Evolutionary conservation across 805 yeast species (phyloP).

Genomic region (Debaryomyces maramus): DNA sequence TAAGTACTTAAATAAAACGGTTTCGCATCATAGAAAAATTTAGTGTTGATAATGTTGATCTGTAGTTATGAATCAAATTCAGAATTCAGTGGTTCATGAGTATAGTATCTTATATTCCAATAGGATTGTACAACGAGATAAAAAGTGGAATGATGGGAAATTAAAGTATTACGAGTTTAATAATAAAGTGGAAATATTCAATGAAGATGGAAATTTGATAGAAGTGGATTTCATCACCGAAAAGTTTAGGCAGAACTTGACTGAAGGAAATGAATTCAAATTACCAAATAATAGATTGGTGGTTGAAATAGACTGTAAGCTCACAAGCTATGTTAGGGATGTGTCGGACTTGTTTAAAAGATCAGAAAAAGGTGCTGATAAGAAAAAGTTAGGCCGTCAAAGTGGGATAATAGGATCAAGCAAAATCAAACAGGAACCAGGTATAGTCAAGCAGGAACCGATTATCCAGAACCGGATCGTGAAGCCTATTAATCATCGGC

Average conservation of each 20-base stretch:
- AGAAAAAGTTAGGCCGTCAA: background rate
- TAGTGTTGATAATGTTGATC: background rate
- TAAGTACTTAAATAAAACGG: background rate
- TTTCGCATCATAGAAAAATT: background rate
- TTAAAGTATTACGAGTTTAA: slow-evolving; percentile 48
- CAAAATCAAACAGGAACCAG: background rate
- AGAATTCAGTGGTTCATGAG: slow-evolving; percentile 45
- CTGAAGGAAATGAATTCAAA: slow-evolving; percentile 20
- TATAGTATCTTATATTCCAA: slow-evolving; percentile 47
- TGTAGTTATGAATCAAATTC: slow-evolving; percentile 11
- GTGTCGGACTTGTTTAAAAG: slow-evolving; percentile 23
- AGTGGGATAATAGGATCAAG: background rate
- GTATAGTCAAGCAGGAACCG: background rate
- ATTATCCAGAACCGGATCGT: background rate
- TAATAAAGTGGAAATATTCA: slow-evolving; percentile 45
- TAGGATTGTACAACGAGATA: slow-evolving; percentile 45
- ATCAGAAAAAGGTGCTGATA: background rate
- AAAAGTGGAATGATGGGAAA: slow-evolving; percentile 54
- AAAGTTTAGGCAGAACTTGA: slow-evolving; percentile 16
- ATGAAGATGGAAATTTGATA: slow-evolving; percentile 34
- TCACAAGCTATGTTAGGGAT: slow-evolving; percentile 40
- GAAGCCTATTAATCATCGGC: background rate
- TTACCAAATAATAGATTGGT: slow-evolving; percentile 28
- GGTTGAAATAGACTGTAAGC: slow-evolving; percentile 28
- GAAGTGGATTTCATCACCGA: slow-evolving; percentile 34